Evolutionary conservation across 208 protist species (phyloP), one percentile per base, ranked within the genome.

Genomic region (Trypanosoma vivax): DNA sequence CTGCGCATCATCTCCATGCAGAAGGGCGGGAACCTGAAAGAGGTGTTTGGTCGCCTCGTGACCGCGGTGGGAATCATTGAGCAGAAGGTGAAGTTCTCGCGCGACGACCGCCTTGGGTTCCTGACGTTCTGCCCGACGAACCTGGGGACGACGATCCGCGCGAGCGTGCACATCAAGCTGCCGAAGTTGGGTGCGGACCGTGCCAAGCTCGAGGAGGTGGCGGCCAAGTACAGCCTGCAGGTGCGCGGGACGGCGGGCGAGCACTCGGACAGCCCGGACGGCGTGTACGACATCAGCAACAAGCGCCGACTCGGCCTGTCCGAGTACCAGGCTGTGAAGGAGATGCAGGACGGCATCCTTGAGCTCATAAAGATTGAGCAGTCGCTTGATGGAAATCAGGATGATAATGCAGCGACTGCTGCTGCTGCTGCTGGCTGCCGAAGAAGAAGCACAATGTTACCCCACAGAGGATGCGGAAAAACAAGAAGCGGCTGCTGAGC

Each of bases 1-100:
- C 52, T 81, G 45, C 52, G 76, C 30, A 74, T 83, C 45, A 76
- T 83, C 40, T 72, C 67, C 47, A 82, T 82, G 69, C 66, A 79
- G 53, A 63, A 76, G 47, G 73, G 70, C 49, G 69, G 65, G 1
- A 73, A 83, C 60, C 39, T 83, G 49, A 61, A 70, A 45, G 62
- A 71, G 42, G 65, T 79, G 29, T 79, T 80, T 39, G 50, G 19
- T 37, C 64, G 76, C 24, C 73, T 83, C 50, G 66, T 55, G 40
- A 21, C 45, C 19, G 56, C 59, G 19, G 56, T 67, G 39, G 31
- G 60, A 2, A 18, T 5, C 19, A 66, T 83, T 29, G 62, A 71
- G 50, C 0, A 57, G 14, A 65, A 64, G 40, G 64, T 81, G 10
- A 24, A 39, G 41, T 76, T 81, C 49, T 65, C 78, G 13, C 52